These are phyloP conservation scores for Angomonas ambiguus DNA, from an alignment of 208 protist species.

Conservation along the genomic window DNA sequence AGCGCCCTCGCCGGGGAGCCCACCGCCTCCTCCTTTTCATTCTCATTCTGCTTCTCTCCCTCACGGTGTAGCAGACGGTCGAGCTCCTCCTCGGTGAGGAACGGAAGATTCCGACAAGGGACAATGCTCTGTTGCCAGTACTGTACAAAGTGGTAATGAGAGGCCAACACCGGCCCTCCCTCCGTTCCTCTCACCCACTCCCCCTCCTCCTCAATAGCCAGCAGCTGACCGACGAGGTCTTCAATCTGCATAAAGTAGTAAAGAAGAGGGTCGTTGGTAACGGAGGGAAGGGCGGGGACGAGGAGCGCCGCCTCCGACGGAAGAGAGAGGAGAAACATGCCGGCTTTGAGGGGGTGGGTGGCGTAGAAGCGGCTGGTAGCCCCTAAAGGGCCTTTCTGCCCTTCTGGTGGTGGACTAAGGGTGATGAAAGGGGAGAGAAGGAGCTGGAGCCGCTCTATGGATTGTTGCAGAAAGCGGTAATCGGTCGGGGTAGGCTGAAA, in stretches of 20 bases:
- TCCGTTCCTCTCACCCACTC: neutral
- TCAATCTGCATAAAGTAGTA: constrained; percentile 74
- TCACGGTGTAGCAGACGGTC: constrained; percentile 18
- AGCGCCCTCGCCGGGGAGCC: constrained; percentile 50
- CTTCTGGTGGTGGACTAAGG: constrained; percentile 27
- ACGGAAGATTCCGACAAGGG: constrained; percentile 67
- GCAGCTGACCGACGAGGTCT: constrained; percentile 67
- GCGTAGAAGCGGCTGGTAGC: constrained; percentile 60
- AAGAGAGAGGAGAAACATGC: constrained; percentile 72
- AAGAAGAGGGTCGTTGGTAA: constrained; percentile 39
- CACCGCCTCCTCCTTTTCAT: neutral
- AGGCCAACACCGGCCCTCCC: constrained; percentile 3
- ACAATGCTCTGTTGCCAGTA: constrained; percentile 73
- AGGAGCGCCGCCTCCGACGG: constrained; percentile 68
- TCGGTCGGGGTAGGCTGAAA: constrained; percentile 49
- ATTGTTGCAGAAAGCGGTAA: constrained; percentile 34
- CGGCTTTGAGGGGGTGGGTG: constrained; percentile 48
- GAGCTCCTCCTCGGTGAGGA: constrained; percentile 38
- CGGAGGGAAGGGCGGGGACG: constrained; percentile 39
- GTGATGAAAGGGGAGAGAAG: constrained; percentile 67
- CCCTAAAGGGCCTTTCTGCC: constrained; percentile 11
- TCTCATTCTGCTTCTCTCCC: neutral
- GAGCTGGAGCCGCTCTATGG: constrained; percentile 31
- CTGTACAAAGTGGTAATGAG: constrained; percentile 61
- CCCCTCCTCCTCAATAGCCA: constrained; percentile 36